Evolutionary conservation across 202 grass and related monocot genomes (phyloP).

Genomic region (Setaria viridis): DNA sequence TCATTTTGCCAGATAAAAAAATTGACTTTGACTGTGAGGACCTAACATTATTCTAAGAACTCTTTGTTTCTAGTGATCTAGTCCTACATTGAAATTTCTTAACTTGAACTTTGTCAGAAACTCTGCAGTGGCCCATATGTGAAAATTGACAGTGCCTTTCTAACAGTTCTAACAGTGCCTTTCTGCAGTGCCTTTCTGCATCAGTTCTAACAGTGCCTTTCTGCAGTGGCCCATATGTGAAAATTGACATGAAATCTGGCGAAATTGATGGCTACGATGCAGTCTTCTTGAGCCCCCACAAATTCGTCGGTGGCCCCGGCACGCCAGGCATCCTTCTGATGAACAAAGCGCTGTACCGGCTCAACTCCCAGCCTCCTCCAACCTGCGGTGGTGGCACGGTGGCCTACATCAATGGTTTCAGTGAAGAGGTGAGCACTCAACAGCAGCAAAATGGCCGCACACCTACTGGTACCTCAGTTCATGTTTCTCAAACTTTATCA

Average conservation of each 20-base stretch:
- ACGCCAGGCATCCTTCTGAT: constrained; percentile 81
- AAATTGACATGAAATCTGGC: constrained; percentile 83
- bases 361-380: constrained; percentile 58
- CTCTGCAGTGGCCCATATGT: constrained; percentile 70
- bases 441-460: not conserved
- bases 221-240: constrained; percentile 72
- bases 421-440: constrained; percentile 52
- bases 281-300: constrained; percentile 80
- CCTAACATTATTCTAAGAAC: too few relatives aligned
- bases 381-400: constrained; percentile 79
- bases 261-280: constrained; percentile 82
- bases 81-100: too few relatives aligned
- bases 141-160: constrained; percentile 59
- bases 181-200: constrained; percentile 46
- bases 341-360: constrained; percentile 70
- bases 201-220: not conserved
- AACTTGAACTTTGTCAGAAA: too few relatives aligned
- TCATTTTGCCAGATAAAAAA: too few relatives aligned
- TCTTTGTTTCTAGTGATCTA: too few relatives aligned
- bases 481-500: not conserved
- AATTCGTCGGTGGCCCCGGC: constrained; percentile 77
- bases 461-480: not conserved
- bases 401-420: constrained; percentile 66
- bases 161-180: not conserved
- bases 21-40: too few relatives aligned